Base-by-base conservation (phyloP, 352 stramenopile species). In the Phytophthora multivora region DNA sequence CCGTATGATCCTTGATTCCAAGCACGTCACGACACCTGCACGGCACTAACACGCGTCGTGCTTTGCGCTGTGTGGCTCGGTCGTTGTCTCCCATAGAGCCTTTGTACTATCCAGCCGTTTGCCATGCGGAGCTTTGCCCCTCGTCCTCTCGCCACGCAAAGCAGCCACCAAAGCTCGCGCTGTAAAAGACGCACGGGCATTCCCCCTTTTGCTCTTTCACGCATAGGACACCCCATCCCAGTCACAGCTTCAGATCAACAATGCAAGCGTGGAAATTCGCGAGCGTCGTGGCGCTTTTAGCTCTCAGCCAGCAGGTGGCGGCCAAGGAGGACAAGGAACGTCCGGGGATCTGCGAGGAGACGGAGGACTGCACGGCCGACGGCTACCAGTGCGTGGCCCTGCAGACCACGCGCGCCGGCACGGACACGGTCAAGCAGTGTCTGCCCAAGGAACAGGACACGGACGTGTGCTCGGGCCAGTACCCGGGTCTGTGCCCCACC, bases 341-440 rank as follows among this genome's bases (percentile, higher is more conserved):
- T 60, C 72, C 72, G 0, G 75, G 69, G 7, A 78, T 80, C 50
- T 93, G 83, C 53, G 75, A 90, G 57, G 79, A 82, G 51, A 86
- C 75, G 7, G 49, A 77, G 30, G 79, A 86, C 54, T 88, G 79
- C 69, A 66, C 38, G 38, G 68, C 75, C 26, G 38, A 74, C 4
- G 75, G 69, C 16, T 91, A 89, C 73, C 65, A 85, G 56, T 91
- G 83, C 36, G 79, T 90, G 19, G 75, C 83, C 11, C 70, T 93
- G 13, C 79, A 93, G 69, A 91, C 83, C 36, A 88, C 78, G 15
- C 79, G 83, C 19, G 41, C 74, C 10, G 73, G 69, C 16, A 79
- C 83, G 7, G 78, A 86, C 26, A 71, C 75, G 13, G 79, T 92
- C 51, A 89, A 88, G 68, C 83, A 92, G 66, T 92, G 83, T 31